Conservation (phyloP, 163 green algal genomes). For the Volvox carteri region DNA sequence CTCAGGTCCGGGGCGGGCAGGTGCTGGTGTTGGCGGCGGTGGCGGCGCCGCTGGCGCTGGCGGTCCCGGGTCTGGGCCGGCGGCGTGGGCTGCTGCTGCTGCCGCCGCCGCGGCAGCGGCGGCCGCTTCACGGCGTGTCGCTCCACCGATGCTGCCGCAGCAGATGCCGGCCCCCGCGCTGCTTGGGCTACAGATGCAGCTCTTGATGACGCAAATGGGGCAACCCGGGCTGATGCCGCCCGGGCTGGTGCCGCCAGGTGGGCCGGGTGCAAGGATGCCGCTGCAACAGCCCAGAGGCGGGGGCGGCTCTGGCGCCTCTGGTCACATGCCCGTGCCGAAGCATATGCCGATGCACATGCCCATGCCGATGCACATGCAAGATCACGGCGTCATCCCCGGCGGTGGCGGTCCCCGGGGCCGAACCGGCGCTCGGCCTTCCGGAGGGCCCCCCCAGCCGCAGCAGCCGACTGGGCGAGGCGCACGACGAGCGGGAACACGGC, state of each 20-base stretch:
- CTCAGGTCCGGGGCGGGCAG: background rate
- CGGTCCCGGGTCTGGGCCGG: background rate
- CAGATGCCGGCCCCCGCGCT: background rate
- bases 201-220: slow-evolving; percentile 1
- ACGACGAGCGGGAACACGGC: too few species aligned
- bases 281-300: background rate
- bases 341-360: too few species aligned
- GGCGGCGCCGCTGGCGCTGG: background rate
- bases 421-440: too few species aligned
- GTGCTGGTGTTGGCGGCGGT: background rate
- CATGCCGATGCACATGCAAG: too few species aligned
- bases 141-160: background rate
- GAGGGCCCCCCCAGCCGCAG: too few species aligned
- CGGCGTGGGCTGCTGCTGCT: background rate
- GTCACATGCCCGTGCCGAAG: too few species aligned
- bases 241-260: too few species aligned
- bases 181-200: background rate
- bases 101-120: background rate
- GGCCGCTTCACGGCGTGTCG: background rate
- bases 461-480: too few species aligned
- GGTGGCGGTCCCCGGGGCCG: too few species aligned
- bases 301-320: too few species aligned
- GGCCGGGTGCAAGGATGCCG: background rate
- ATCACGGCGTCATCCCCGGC: too few species aligned
- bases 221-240: too few species aligned